Evolutionary conservation across 352 stramenopile genomes (phyloP), one percentile per base, ranked within the genome.

Genomic region (Globisporangium splendens): DNA sequence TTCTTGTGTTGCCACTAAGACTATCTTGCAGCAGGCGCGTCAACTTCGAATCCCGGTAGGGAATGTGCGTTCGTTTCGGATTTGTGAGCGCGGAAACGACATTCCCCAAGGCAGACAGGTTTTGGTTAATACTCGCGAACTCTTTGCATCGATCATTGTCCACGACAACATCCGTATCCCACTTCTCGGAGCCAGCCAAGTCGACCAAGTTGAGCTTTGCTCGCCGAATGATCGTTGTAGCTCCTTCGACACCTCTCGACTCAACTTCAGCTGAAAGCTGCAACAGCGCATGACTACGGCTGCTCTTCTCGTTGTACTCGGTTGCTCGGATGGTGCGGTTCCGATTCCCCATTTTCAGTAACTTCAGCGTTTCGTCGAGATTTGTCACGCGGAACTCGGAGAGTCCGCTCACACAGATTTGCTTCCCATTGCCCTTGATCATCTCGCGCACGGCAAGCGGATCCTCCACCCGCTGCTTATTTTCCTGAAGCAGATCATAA

Each of bases 31-130:
- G 73, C 15, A 99, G 62, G 28, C 98, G 93, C 2, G 97, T 99
- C 18, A 99, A 73, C 54, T 98, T 99, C 5, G 93, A 98, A 67
- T 99, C 97, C 17, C 97, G 86, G 60, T 99, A 99, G 15, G 97
- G 96, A 38, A 99, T 85, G 59, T 98, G 90, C 4, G 72, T 83
- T 41, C 83, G 70, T 48, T 75, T 75, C 2, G 73, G 65, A 28
- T 93, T 83, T 8, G 76, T 78, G 18, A 97, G 73, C 3, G 88
- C 89, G 0, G 86, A 80, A 54, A 97, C 96, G 50, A 92, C 89
- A 51, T 95, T 92, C 8, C 93, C 93, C 10, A 98, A 70, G 14
- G 88, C 89, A 31, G 89, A 95, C 1, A 98, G 62, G 63, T 79
- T 96, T 33, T 94, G 83, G 63, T 98, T 98, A 56, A 98, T 98